phyloP scores from a whole-genome alignment of 176 grass and related monocot species.

The Calamus simplicifolius region DNA sequence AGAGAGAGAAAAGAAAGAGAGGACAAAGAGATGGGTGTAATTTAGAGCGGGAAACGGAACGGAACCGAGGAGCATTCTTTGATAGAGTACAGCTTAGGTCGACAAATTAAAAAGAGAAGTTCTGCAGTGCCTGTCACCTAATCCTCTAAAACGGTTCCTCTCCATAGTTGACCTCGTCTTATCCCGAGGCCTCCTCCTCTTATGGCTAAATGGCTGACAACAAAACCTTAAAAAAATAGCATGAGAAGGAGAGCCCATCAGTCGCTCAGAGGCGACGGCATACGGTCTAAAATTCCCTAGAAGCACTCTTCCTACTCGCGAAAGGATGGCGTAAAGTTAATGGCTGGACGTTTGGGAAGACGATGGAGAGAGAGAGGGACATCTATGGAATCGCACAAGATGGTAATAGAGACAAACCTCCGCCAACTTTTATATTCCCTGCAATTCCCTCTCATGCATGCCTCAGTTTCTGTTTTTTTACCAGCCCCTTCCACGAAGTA shows the following conservation, averaged over 20 bases:
- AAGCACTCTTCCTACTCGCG: too few species aligned
- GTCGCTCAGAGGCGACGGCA: too few species aligned
- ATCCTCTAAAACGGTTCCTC: conserved; percentile 1
- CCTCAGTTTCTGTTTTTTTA: background rate
- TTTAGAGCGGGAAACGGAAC: too few species aligned
- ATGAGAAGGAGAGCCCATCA: too few species aligned
- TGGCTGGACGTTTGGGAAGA: background rate
- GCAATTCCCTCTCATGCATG: background rate
- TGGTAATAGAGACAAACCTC: background rate
- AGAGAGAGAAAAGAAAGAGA: too few species aligned
- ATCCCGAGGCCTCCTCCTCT: background rate
- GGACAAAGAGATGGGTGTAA: too few species aligned
- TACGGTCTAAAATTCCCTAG: too few species aligned
- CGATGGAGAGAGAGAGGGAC: background rate
- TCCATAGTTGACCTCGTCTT: background rate
- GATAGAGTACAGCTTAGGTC: too few species aligned
- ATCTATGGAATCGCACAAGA: background rate
- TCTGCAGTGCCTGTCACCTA: conserved; percentile 1
- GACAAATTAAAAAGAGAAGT: background rate
- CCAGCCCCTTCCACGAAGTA: background rate
- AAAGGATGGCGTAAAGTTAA: conserved; percentile 3
- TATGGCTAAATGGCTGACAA: background rate
- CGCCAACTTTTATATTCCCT: background rate
- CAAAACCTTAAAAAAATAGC: too few species aligned
- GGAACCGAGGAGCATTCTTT: too few species aligned